Conservation (phyloP, 306 rosid species). For the Dryas alaskensis region DNA sequence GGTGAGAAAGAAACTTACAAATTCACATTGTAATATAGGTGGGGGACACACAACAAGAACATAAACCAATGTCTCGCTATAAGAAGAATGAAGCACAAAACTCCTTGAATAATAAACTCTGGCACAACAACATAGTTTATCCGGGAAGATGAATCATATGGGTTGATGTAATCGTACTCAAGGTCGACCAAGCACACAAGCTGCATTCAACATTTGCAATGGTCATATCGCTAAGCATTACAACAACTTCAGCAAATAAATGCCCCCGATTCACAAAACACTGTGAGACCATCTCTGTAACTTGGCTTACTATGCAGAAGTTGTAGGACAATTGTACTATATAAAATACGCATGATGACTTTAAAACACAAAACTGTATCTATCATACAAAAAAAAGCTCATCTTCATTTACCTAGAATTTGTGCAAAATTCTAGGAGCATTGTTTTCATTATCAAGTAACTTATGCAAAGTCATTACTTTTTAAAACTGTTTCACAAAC, state of each 20-base stretch:
- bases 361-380: neutral
- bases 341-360: neutral
- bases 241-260: neutral
- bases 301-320: neutral
- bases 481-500: neutral
- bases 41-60: constrained; percentile 62
- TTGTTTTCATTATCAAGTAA: neutral
- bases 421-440: neutral
- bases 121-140: constrained; percentile 70
- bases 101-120: constrained; percentile 68
- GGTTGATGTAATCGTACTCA: constrained; percentile 88
- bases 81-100: constrained; percentile 58
- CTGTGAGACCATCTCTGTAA: neutral
- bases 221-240: constrained; percentile 5
- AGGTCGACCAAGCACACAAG: constrained; percentile 83
- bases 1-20: constrained; percentile 54
- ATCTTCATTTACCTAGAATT: neutral
- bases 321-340: neutral
- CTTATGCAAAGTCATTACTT: neutral
- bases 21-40: constrained; percentile 62
- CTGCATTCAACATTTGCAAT: constrained; percentile 44
- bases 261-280: neutral
- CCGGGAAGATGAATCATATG: constrained; percentile 77
- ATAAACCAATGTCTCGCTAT: constrained; percentile 66
- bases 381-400: neutral